phyloP scores from a whole-genome alignment of 352 stramenopile genomes.

The Phytophthora agathidicida region DNA sequence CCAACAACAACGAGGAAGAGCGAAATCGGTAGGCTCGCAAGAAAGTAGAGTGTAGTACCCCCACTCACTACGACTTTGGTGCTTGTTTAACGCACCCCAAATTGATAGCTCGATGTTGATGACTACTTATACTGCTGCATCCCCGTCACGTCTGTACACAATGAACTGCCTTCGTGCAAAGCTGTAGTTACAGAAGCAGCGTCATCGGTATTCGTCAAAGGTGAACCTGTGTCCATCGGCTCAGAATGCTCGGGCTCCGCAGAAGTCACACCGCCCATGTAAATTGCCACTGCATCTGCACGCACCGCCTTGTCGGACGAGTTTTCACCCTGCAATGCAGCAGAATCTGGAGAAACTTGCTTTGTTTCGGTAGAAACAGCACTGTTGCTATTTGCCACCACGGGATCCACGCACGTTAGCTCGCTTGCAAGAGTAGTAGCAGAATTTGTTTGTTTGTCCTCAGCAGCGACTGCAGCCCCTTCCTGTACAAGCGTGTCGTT shows the following conservation, averaged over 20 bases:
- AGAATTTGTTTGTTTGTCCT: not conserved
- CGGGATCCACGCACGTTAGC: not conserved
- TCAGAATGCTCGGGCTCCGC: no score
- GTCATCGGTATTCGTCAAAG: no score
- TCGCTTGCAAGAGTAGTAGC: not conserved
- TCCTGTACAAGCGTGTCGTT: not conserved
- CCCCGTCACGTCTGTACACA: not conserved
- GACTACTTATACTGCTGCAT: conserved; percentile 16
- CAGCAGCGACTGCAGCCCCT: not conserved
- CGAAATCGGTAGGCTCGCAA: conserved; percentile 24
- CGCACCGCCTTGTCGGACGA: no score
- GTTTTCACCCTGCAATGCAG: no score
- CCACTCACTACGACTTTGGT: not conserved
- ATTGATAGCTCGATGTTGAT: conserved; percentile 16
- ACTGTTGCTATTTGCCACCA: not conserved
- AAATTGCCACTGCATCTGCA: no score
- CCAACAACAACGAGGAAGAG: conserved; percentile 35
- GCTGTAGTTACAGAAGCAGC: no score
- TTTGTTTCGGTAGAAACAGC: not conserved
- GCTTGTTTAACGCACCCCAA: conserved; percentile 1
- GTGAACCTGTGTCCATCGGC: no score
- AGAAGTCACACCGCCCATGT: no score
- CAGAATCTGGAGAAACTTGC: not conserved
- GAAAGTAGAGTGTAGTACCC: not conserved
- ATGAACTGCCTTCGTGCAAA: not conserved